Conservation (phyloP, 2,329 filamentous ascomycete genomes). For the Chaetomiaceae sp. region DNA sequence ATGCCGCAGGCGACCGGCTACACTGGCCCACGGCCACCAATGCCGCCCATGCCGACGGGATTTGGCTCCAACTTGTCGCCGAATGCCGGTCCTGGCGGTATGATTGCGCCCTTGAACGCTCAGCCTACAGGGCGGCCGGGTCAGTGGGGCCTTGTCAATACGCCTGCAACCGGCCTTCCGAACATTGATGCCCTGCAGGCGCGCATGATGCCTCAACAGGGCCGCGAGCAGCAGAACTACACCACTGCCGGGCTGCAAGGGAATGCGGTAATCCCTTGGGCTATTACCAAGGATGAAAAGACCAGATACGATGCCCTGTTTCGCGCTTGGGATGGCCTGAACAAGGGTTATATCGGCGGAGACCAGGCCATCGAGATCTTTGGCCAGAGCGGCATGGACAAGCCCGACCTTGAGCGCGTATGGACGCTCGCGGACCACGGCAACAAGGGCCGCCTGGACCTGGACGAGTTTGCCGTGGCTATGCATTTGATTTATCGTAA, state of each 20-base stretch:
- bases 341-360: slow-evolving; percentile 87
- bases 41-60: slow-evolving; percentile 72
- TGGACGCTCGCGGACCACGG: slow-evolving; percentile 94
- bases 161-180: slow-evolving; percentile 80
- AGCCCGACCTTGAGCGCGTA: slow-evolving; percentile 81
- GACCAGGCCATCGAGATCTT: slow-evolving; percentile 96
- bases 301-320: slow-evolving; percentile 94
- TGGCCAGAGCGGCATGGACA: slow-evolving; percentile 89
- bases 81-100: slow-evolving; percentile 52
- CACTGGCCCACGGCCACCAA: slow-evolving; percentile 72
- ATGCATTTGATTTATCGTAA: slow-evolving; percentile 99
- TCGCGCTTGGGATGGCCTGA: slow-evolving; percentile 91
- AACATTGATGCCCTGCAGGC: slow-evolving; percentile 91
- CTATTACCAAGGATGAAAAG: slow-evolving; percentile 98
- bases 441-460: slow-evolving; percentile 88
- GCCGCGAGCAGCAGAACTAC: slow-evolving; percentile 76
- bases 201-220: slow-evolving; percentile 95
- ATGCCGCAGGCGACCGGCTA: slow-evolving; percentile 76
- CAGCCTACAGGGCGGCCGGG: slow-evolving; percentile 91
- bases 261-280: slow-evolving; percentile 96
- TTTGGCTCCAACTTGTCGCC: slow-evolving; percentile 54
- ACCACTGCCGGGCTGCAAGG: slow-evolving; percentile 84
- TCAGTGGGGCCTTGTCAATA: slow-evolving; percentile 98
- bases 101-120: slow-evolving; percentile 68
- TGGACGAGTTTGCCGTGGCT: slow-evolving; percentile 95